Base-by-base conservation (phyloP, 2,329 filamentous ascomycete species). In the Graphiopsis chlorocephala region DNA sequence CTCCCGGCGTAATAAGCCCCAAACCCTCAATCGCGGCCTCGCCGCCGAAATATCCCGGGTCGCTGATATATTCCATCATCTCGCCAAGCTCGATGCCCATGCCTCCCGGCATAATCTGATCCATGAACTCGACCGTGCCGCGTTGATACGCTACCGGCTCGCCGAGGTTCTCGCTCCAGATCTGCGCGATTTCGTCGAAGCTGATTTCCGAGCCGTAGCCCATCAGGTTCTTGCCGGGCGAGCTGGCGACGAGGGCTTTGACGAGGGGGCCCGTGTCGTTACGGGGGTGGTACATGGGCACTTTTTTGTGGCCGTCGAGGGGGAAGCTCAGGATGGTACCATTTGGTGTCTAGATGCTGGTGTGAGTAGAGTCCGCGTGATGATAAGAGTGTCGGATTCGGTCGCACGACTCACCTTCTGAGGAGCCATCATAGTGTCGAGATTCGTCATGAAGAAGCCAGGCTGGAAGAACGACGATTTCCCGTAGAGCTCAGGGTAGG, bases 71-170 rank as follows among this genome's bases (percentile, higher is more conserved):
- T 47, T 68, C 33, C 70, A 74, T 69, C 38, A 66, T 75, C 67
- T 76, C 70, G 15, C 66, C 61, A 26, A 75, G 52, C 59, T 75
- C 73, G 2, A 70, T 60, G 14, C 64, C 62, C 42, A 74, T 67
- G 11, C 42, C 60, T 55, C 69, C 66, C 0, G 71, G 71, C 57
- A 75, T 57, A 38, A 68, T 69, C 2, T 64, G 60, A 26, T 59
- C 66, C 53, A 67, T 74, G 8, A 69, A 67, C 7, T 73, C 68
- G 6, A 47, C 66, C 2, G 70, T 64, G n/a, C 75, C 65, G 4
- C 67, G 48, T 23, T 70, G 66, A 61, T 70, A 74, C 3, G 52
- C 63, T 12, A 71, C 69, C 33, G 71, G 66, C 42, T 70, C 62
- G 1, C 72, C 73, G 23, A 67, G 33, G 5, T 42, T 66, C 47